Base-by-base conservation (phyloP, 2,329 filamentous ascomycete genomes). In the Paracorniculantispora psalliotae region DNA sequence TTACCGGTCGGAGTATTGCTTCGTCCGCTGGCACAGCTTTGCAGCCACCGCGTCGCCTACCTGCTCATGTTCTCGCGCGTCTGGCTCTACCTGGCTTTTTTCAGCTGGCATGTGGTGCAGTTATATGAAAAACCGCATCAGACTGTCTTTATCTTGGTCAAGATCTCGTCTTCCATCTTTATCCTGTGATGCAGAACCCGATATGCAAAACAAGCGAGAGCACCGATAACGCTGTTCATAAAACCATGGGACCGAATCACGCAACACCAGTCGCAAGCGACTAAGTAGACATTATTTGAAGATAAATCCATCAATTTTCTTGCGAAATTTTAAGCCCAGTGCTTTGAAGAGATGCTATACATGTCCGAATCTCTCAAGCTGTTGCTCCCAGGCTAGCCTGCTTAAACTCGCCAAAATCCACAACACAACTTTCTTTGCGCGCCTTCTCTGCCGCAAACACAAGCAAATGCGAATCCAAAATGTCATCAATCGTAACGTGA, bases 401-500 rank as follows among this genome's bases (percentile, higher is more conserved):
- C 57, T 61, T 62, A 43, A 60, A 60, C 39, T 61, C 28, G 0
- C 35, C 35, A 51, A 62, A 49, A 66, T 63, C 61, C n/a, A 63
- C 61, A 5, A 63, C 61, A 26, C 57, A 57, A 23, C 35, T 48
- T 33, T 63, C 61, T 33, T 41, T 59, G 13, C 61, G 56, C n/a
- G 61, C 61, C 23, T 60, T 53, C 44, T 63, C 61, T 4, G 61
- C 61, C 15, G 61, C 61, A 39, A 63, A 63, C 10, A 63, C 61
- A 2, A 63, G 56, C 26, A 63, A 43, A 30, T 63, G 61, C 2
- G 61, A 63, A 19, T 63, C 59, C 41, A 63, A 37, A 23, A 63
- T 59, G 4, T 63, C 55, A 12, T 61, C 59, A 3, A 60, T 37
- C 2, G 61, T 63, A 19, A 63, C 61, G 8, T 37, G 59, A 12